A percentile compares a stretch with the other conserved stretches of the same genome.
Conservation (phyloP, 2,329 filamentous ascomycete species). For the Trichoderma gracile region DNA sequence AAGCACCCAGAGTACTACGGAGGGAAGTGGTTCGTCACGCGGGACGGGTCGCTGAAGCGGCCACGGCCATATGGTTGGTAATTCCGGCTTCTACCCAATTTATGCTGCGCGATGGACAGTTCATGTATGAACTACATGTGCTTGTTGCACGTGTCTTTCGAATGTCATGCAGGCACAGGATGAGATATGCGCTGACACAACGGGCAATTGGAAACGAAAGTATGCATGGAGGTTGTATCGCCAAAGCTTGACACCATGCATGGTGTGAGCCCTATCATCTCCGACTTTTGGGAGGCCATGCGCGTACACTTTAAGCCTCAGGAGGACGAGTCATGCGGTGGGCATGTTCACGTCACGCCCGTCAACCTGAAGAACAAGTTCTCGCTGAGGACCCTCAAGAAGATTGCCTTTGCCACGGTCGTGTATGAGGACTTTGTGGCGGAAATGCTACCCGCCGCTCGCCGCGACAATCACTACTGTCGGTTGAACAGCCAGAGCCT, state of each 20-base stretch:
- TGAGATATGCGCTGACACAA: conserved; percentile 17
- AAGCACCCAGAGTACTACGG: conserved; percentile 47
- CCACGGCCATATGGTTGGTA: conserved; percentile 40
- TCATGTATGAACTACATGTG: conserved; percentile 2
- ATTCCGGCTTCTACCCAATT: neutral
- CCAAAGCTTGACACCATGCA: conserved; percentile 42
- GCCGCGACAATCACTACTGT: conserved; percentile 43
- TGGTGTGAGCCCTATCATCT: conserved; percentile 37
- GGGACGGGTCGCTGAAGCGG: conserved; percentile 44
- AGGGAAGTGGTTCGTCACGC: conserved; percentile 46
- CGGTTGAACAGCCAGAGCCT: conserved; percentile 37
- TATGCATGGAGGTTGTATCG: conserved; percentile 47
- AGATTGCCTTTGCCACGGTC: conserved; percentile 41
- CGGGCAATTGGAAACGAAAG: conserved; percentile 31
- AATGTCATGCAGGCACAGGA: conserved; percentile 2
- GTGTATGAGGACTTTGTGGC: conserved; percentile 41
- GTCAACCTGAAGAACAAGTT: conserved; percentile 39
- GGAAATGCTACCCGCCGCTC: conserved; percentile 37
- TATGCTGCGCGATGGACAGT: neutral
- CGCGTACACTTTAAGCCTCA: conserved; percentile 44
- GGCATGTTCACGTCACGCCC: conserved; percentile 45
- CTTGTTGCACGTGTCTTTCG: neutral
- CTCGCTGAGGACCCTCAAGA: conserved; percentile 39
- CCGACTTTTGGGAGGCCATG: conserved; percentile 47
- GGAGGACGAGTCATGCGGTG: conserved; percentile 40